These are phyloP conservation scores for Venturia effusa DNA, from an alignment of 2,329 filamentous ascomycete species.

Conservation along the genomic window DNA sequence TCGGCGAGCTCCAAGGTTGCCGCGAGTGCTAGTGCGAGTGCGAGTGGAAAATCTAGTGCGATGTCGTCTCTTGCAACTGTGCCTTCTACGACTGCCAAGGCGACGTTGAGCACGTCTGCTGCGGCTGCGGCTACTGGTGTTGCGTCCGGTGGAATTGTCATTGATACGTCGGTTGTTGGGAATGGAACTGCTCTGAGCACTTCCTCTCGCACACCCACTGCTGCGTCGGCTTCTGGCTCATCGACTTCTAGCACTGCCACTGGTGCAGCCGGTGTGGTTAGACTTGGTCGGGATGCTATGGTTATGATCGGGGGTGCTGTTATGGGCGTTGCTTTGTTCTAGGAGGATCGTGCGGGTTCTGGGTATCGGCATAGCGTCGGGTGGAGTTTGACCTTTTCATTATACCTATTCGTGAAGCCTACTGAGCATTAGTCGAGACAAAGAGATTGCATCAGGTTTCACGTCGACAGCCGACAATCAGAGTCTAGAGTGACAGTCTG, in stretches of 20 bases:
- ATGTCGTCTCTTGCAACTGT: not conserved
- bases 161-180: not conserved
- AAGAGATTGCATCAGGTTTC: not conserved
- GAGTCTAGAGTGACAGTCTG: no score
- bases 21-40: not conserved
- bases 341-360: not conserved
- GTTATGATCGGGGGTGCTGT: not conserved
- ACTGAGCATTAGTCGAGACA: not conserved
- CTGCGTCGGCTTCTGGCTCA: not conserved
- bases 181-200: not conserved
- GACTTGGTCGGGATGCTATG: not conserved
- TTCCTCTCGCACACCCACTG: not conserved
- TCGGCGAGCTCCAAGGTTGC: not conserved
- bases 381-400: not conserved
- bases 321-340: slow-evolving; percentile 1
- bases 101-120: not conserved
- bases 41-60: not conserved
- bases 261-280: not conserved
- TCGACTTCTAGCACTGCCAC: not conserved
- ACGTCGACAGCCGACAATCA: not conserved
- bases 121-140: not conserved
- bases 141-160: not conserved
- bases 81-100: not conserved
- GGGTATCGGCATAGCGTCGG: not conserved
- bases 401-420: not conserved